phyloP scores from a whole-genome alignment of 2,329 filamentous ascomycete species.

The Waltergamsia citrina region DNA sequence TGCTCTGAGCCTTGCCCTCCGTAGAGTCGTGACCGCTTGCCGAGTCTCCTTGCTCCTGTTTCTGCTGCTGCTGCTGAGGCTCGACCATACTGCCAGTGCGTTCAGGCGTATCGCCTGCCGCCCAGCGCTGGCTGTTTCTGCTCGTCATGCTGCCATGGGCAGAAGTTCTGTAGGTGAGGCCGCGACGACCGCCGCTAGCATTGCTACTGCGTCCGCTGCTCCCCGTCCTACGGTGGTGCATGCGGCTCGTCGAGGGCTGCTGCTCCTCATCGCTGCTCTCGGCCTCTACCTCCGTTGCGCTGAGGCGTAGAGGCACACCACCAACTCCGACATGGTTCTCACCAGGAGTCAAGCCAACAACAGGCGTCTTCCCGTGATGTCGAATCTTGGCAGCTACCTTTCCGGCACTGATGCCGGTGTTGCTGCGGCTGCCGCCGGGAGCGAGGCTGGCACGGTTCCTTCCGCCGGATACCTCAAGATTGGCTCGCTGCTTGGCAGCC shows the following conservation, averaged over 20 bases:
- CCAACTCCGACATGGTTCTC: constrained; percentile 65
- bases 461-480: constrained; percentile 64
- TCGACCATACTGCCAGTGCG: constrained; percentile 42
- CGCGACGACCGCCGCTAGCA: constrained; percentile 40
- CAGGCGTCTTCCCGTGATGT: constrained; percentile 72
- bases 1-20: constrained; percentile 40
- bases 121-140: constrained; percentile 34
- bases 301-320: constrained; percentile 83
- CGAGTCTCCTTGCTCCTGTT: neutral
- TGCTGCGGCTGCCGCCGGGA: constrained; percentile 37
- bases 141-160: constrained; percentile 28
- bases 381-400: constrained; percentile 79
- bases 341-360: constrained; percentile 70
- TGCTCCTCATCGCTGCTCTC: constrained; percentile 75
- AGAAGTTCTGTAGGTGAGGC: constrained; percentile 39
- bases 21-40: constrained; percentile 23
- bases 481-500: constrained; percentile 78
- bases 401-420: constrained; percentile 51
- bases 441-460: constrained; percentile 30
- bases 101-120: constrained; percentile 47
- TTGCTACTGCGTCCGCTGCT: constrained; percentile 69
- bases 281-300: constrained; percentile 90
- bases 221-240: constrained; percentile 61
- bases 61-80: constrained; percentile 10
- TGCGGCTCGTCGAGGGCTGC: constrained; percentile 29